These are phyloP conservation scores for Alternaria conjuncta DNA, from an alignment of 2,329 filamentous ascomycete species.

Conservation along the genomic window DNA sequence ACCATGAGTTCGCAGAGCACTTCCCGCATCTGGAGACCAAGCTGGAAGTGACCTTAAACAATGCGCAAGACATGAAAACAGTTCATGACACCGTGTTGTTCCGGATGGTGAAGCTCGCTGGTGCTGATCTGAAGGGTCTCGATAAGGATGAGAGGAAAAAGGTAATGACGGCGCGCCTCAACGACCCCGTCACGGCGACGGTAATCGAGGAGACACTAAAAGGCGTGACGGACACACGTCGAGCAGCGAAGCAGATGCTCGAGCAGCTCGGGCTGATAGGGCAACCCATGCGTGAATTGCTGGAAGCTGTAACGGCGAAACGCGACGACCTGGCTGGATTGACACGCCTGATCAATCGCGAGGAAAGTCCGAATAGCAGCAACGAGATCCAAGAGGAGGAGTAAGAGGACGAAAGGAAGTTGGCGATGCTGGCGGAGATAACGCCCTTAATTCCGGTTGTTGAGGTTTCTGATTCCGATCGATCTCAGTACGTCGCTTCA, in stretches of 20 bases:
- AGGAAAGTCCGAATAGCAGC: neutral
- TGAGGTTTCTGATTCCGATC: neutral
- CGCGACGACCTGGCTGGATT: slow-evolving; percentile 13
- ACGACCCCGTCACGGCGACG: slow-evolving; percentile 12
- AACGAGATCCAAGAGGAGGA: neutral
- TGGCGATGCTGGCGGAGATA: neutral
- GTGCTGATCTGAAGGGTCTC: slow-evolving; percentile 7
- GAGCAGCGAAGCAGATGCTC: slow-evolving; percentile 8
- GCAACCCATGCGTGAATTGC: slow-evolving; percentile 7
- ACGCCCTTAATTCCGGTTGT: neutral
- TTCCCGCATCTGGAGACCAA: slow-evolving; percentile 5
- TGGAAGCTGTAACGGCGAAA: slow-evolving; percentile 8
- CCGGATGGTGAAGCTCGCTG: slow-evolving; percentile 19
- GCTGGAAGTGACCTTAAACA: neutral
- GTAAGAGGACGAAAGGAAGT: neutral
- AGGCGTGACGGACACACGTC: slow-evolving; percentile 7
- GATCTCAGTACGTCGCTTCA: neutral
- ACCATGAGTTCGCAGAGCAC: neutral
- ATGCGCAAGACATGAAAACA: slow-evolving; percentile 4
- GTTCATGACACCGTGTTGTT: slow-evolving; percentile 2
- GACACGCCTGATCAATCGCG: neutral
- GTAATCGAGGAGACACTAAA: slow-evolving; percentile 20
- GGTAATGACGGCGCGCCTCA: slow-evolving; percentile 10
- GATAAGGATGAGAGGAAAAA: slow-evolving; percentile 4
- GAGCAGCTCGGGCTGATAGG: slow-evolving; percentile 10